Conservation (phyloP, 495 filamentous ascomycete genomes). For the Penicillium bovifimosum region DNA sequence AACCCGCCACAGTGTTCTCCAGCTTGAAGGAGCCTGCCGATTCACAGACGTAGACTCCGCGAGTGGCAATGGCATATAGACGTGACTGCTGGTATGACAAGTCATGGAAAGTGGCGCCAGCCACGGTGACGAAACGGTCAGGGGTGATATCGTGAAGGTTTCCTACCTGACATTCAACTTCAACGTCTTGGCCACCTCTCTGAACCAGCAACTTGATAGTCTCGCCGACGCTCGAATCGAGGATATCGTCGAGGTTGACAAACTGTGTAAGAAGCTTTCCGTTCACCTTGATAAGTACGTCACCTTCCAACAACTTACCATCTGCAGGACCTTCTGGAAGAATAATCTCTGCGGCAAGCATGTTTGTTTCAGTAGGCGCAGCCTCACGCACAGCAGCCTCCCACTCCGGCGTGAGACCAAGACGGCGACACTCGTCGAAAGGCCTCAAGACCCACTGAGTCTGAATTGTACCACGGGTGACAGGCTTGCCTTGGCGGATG, state of each 20-base stretch:
- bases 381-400: slow-evolving; percentile 73
- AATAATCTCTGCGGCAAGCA: slow-evolving; percentile 94
- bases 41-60: slow-evolving; percentile 93
- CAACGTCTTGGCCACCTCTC: slow-evolving; percentile 79
- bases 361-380: slow-evolving; percentile 90
- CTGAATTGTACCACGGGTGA: slow-evolving; percentile 92
- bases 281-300: slow-evolving; percentile 94
- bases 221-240: slow-evolving; percentile 80
- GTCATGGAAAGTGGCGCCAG: slow-evolving; percentile 89
- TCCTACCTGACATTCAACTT: slow-evolving; percentile 80
- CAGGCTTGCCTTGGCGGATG: slow-evolving; percentile 65
- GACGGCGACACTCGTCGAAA: slow-evolving; percentile 91
- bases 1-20: slow-evolving; percentile 83
- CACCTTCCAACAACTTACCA: slow-evolving; percentile 81
- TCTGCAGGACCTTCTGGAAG: slow-evolving; percentile 86
- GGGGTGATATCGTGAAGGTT: slow-evolving; percentile 94
- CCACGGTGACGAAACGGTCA: slow-evolving; percentile 89
- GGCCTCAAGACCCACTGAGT: slow-evolving; percentile 95
- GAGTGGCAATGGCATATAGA: slow-evolving; percentile 83
- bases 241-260: slow-evolving; percentile 83
- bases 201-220: slow-evolving; percentile 73
- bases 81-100: slow-evolving; percentile 95
- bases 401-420: slow-evolving; percentile 80
- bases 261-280: slow-evolving; percentile 92
- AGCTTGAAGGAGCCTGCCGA: slow-evolving; percentile 92